Evolutionary conservation across 495 filamentous ascomycete genomes (phyloP).

Genomic region (Neurospora sp.): DNA sequence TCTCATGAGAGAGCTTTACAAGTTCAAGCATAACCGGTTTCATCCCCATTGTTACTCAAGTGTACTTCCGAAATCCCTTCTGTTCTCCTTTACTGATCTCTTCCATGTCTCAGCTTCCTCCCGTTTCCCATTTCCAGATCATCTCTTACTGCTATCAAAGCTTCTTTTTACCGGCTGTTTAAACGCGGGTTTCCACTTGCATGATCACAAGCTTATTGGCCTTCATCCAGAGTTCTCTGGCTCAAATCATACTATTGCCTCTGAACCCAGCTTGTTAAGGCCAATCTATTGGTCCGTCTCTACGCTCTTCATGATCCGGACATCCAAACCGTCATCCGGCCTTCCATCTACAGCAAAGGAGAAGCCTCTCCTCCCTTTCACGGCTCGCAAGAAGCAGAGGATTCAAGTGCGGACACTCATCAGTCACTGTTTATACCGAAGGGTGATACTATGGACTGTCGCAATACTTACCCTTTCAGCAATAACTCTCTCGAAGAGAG

Average conservation of each 20-base stretch:
- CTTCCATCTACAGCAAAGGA: constrained; percentile 10
- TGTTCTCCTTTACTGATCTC: neutral
- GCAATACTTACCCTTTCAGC: constrained; percentile 19
- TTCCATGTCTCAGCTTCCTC: neutral
- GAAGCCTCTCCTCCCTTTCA: constrained; percentile 6
- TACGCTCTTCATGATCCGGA: neutral
- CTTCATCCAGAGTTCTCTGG: neutral
- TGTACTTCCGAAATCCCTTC: neutral
- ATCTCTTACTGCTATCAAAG: neutral
- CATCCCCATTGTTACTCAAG: neutral
- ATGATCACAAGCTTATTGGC: neutral
- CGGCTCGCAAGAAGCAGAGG: constrained; percentile 5
- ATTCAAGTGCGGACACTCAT: constrained; percentile 23
- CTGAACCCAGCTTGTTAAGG: neutral
- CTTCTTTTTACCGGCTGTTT: neutral
- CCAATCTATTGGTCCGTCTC: neutral
- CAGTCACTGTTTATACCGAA: constrained; percentile 31
- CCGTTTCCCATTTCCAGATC: neutral
- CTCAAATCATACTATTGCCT: neutral
- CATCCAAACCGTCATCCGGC: constrained; percentile 7
- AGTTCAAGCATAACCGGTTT: neutral
- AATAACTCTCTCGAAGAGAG: constrained; percentile 16
- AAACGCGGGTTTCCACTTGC: neutral
- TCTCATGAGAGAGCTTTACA: neutral
- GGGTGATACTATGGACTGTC: constrained; percentile 31